Conservation (phyloP, 176 grass and related monocot species). For the Poa pratensis region DNA sequence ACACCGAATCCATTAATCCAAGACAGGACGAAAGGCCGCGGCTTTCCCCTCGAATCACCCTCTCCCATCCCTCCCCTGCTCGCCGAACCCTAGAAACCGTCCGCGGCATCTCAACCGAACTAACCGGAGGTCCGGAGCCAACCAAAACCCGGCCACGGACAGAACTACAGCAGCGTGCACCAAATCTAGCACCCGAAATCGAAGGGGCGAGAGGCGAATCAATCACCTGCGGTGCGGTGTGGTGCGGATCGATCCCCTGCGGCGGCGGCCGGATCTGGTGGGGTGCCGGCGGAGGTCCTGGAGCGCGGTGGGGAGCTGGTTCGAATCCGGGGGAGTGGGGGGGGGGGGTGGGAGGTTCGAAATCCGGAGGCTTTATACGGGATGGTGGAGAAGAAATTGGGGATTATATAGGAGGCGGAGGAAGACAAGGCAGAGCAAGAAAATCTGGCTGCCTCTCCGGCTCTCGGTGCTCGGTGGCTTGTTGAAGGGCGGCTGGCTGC, state of each 20-base stretch:
- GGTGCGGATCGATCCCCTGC: neutral
- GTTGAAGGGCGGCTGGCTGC: neutral
- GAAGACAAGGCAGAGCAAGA: no score
- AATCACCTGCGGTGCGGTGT: neutral
- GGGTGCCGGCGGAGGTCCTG: no score
- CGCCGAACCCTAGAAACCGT: neutral
- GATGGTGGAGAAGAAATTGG: neutral
- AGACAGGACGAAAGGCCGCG: neutral
- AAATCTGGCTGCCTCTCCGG: no score
- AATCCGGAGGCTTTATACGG: conserved; percentile 29
- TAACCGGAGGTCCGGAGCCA: no score
- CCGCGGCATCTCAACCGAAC: neutral
- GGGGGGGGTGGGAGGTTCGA: neutral
- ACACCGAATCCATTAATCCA: neutral
- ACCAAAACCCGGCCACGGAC: neutral
- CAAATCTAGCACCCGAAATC: neutral
- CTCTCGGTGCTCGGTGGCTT: no score
- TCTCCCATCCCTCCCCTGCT: neutral
- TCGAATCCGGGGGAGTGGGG: neutral
- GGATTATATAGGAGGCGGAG: conserved; percentile 21
- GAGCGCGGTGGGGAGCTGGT: neutral
- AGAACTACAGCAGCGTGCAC: neutral
- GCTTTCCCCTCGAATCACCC: neutral
- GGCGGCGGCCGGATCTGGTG: neutral
- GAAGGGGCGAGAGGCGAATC: neutral